Base-by-base conservation (phyloP, 2,329 filamentous ascomycete species). In the Davidsoniella eucalypti region DNA sequence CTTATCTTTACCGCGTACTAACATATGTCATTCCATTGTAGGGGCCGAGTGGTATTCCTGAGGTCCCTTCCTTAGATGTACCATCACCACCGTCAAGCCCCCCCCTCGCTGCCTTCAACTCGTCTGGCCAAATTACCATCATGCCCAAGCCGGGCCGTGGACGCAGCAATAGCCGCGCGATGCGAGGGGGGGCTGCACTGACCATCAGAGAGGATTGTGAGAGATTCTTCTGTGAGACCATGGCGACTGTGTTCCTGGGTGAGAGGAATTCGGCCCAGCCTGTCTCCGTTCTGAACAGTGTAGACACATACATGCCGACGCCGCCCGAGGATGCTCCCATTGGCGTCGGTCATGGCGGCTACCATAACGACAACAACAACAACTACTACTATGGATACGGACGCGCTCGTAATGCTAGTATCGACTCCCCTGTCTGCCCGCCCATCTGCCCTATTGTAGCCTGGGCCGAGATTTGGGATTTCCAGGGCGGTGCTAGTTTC, bases 131-230 rank as follows among this genome's bases (percentile, higher is more conserved):
- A 69, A 73, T 80, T 65, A 74, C 77, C 56, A 69, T 81, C 63
- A 69, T 76, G 57, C 73, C 74, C 58, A 80, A 79, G 66, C 65
- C 65, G 61, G 68, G 52, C 52, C 58, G 57, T 17, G 17, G 37
- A 59, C 64, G 58, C 54, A 57, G 63, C 60, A 59, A 59, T 57
- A 63, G 62, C 61, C 63, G 65, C 63, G 67, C 68, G 64, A 72
- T 76, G 64, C 75, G 75, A 82, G 84, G 84, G 84, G 87, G 87
- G 87, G 87, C 87, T 82, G 80, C 86, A 84, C 80, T 85, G 70
- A 81, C 82, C 73, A 94, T 94, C 76, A 87, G 84, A 85, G 87
- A 84, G 87, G 87, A 94, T 86, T 94, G 88, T 94, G 88, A 94
- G 87, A 95, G 88, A 76, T 90, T 94, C 82, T 94, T 94, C 79